Evolutionary conservation across 2,329 filamentous ascomycete genomes (phyloP), one percentile per base, ranked within the genome.

Genomic region (Trichophyton schoenleinii): DNA sequence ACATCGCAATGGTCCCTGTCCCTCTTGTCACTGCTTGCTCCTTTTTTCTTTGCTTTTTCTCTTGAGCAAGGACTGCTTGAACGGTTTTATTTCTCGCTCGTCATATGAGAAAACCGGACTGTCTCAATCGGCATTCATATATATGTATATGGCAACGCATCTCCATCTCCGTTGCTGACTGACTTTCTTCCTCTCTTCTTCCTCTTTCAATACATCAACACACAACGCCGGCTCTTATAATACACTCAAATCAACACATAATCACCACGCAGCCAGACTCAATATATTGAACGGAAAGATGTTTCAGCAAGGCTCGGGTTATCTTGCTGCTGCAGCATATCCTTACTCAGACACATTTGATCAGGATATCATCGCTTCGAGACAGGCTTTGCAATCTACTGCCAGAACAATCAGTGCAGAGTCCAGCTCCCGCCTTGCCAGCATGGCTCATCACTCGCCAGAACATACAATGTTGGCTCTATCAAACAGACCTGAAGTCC

Each of bases 391-490:
- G 4, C 58, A 59, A 46, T 44, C 36, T 49, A 59, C 58, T 25
- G 58, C 42, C 18, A 22, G 44, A 34, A 42, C 44, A 15, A 59
- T 76, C 65, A 88, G 85, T 72, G 81, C 85, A 65, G 87, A 79
- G 76, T 88, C 83, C 73, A 89, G 87, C 71, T 87, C 86, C 13
- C 79, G 83, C 5, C 67, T 71, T n/a, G 64, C 28, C 3, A 55
- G 28, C 15, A 55, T 55, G 52, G 52, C 52, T 36, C 52, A 36
- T 20, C 25, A 55, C 52, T 55, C 36, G 2, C 36, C 25, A n/a
- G 34, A 58, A 22, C 36, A 58, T 38, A 22, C 55, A 18, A 58
- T 41, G 55, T 25, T 22, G 18, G 34, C 38, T 3, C 38, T 36
- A 22, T 38, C 55, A 38, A 22, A 22, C 18, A 58, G 55, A 42